These are phyloP conservation scores for Leptodermis oblonga DNA, from an alignment of 257 asterid species.

Conservation along the genomic window DNA sequence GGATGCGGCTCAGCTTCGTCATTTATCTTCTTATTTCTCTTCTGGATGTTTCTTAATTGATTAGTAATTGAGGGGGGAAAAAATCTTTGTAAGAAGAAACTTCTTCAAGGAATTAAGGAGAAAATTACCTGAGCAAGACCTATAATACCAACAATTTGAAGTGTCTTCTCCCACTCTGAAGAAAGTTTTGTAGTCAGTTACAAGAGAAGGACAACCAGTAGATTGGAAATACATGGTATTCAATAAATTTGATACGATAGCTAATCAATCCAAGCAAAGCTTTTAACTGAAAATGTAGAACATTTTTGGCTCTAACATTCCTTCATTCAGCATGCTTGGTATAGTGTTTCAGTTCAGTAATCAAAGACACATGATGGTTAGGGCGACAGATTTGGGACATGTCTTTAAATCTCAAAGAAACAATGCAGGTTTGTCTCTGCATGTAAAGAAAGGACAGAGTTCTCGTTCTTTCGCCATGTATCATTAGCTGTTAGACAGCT, in stretches of 20 bases:
- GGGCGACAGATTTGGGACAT: not conserved
- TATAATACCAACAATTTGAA: conserved; percentile 57
- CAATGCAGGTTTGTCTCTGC: not conserved
- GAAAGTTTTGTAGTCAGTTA: conserved; percentile 16
- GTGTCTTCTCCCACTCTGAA: conserved; percentile 87
- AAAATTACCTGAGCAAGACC: conserved; percentile 65
- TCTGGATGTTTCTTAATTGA: not conserved
- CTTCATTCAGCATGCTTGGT: not conserved
- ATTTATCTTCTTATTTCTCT: not conserved
- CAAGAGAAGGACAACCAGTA: conserved; percentile 2
- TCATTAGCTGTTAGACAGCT: not conserved
- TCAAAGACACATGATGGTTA: not conserved
- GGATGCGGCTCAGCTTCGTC: not conserved
- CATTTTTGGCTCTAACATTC: not conserved
- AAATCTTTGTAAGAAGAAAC: not conserved
- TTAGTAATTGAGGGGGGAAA: no score
- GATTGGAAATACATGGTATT: not conserved
- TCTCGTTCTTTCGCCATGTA: not conserved
- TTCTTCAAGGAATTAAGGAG: not conserved
- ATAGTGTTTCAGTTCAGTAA: not conserved
- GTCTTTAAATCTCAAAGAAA: not conserved
- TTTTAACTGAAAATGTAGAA: not conserved
- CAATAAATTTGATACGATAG: not conserved
- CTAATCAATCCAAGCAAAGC: not conserved
- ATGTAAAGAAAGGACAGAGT: not conserved